Conservation (phyloP, 2,329 filamentous ascomycete species). For the Cladosporium sp. region DNA sequence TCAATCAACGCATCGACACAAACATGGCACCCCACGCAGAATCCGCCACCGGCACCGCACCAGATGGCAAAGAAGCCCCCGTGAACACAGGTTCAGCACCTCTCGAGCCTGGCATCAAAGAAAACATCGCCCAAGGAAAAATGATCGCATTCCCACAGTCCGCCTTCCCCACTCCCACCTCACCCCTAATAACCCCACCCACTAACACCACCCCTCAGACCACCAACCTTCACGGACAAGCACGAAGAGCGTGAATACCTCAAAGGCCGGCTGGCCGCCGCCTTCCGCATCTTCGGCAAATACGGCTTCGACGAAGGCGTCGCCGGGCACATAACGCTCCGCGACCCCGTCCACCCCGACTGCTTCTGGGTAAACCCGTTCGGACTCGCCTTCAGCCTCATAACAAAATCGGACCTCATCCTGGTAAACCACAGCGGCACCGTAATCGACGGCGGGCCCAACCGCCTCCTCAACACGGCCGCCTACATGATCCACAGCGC, state of each 20-base stretch:
- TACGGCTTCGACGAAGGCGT: conserved; percentile 38
- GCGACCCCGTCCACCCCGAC: conserved; percentile 33
- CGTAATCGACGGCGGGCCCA: conserved; percentile 38
- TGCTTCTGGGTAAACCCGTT: conserved; percentile 40
- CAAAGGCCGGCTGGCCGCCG: conserved; percentile 41
- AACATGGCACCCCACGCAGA: conserved; percentile 32
- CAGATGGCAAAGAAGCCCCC: conserved; percentile 25
- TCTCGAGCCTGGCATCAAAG: conserved; percentile 30
- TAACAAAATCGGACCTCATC: conserved; percentile 45
- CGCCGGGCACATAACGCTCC: conserved; percentile 39
- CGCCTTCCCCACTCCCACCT: not conserved
- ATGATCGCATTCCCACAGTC: conserved; percentile 26
- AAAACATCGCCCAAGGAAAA: conserved; percentile 28
- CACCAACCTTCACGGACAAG: conserved; percentile 32
- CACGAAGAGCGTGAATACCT: conserved; percentile 38
- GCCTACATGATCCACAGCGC: conserved; percentile 45
- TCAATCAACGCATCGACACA: not conserved
- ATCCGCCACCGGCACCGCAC: conserved; percentile 18
- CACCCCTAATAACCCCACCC: not conserved
- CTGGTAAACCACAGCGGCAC: conserved; percentile 40
- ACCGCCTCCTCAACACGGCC: conserved; percentile 39
- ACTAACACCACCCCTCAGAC: not conserved
- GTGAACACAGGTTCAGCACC: conserved; percentile 28
- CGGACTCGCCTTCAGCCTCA: conserved; percentile 38
- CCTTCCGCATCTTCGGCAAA: conserved; percentile 42